Evolutionary conservation across 768 basidiomycete species (phyloP), one percentile per base, ranked within the genome.

Genomic region (Lentinus brumalis): DNA sequence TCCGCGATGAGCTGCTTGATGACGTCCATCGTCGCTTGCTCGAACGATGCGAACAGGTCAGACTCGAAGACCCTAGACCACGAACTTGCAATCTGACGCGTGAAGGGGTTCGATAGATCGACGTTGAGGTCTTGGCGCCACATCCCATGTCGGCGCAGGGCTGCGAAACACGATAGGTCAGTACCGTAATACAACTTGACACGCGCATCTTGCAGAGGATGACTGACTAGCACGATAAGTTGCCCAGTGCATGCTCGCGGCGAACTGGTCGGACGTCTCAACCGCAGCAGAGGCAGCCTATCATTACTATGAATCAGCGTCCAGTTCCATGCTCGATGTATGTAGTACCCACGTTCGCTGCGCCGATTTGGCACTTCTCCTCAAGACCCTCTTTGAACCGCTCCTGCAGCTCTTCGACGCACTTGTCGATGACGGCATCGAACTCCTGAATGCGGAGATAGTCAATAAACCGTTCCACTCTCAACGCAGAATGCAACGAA

Each of bases 21-120:
- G 1, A 75, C 68, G 1, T 59, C 57, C 29, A 73, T 69, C 6
- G 77, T 75, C 1, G 74, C 71, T 5, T 66, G 57, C 61, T 84
- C 79, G 59, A 87, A 82, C 7, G 77, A 67, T 1, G 70, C 74
- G 65, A 87, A 85, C 10, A 86, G 71, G 64, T 86, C 82, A 0
- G 80, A 76, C 67, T 87, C 85, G 60, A 86, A 87, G n/a, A 86
- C 75, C 66, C 81, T 76, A 16, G 78, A 75, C 86, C 85, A 87
- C 7, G 81, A 80, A 57, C 74, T 75, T 3, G 85, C 85, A 50
- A 88, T 85, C 61, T 81, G 81, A 44, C 76, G 77, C 1, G 84
- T 86, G 70, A 88, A 83, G 1, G 86, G 86, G 18, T 77, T 77
- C 39, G 82, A 73, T 1, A 88, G 71, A 61, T 86, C 84, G 4